phyloP scores from a whole-genome alignment of 2,329 filamentous ascomycete genomes.

The Hymenoscyphus occultus region DNA sequence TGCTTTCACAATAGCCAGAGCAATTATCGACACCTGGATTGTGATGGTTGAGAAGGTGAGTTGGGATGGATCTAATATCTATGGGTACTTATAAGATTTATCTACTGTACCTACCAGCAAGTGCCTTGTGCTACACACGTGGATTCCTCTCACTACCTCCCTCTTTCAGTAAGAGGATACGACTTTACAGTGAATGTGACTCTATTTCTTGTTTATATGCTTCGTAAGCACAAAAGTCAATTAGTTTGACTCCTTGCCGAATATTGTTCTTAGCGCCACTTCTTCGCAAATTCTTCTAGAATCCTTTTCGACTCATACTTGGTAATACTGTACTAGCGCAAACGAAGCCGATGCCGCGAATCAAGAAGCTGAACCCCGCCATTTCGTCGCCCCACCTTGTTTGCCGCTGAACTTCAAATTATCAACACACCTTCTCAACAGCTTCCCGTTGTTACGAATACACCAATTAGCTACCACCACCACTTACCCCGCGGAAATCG shows the following conservation, averaged over 20 bases:
- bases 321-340: neutral
- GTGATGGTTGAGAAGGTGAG: neutral
- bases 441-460: neutral
- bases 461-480: too few species aligned
- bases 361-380: constrained; percentile 6
- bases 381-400: neutral
- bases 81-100: too few species aligned
- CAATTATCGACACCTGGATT: neutral
- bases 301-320: constrained; percentile 1
- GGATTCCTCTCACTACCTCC: neutral
- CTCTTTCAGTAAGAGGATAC: neutral
- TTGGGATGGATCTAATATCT: neutral
- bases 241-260: constrained; percentile 9
- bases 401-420: constrained; percentile 8
- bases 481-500: too few species aligned
- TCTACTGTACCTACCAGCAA: neutral
- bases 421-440: neutral
- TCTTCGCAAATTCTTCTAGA: neutral
- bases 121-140: neutral
- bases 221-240: neutral
- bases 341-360: neutral
- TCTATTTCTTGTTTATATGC: neutral
- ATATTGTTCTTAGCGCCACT: neutral
- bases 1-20: neutral
- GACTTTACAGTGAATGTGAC: neutral